A percentile compares a stretch with the other conserved stretches of the same genome.
Conservation (phyloP, 768 basidiomycete genomes). For the Candolleomyces aberdarensis region DNA sequence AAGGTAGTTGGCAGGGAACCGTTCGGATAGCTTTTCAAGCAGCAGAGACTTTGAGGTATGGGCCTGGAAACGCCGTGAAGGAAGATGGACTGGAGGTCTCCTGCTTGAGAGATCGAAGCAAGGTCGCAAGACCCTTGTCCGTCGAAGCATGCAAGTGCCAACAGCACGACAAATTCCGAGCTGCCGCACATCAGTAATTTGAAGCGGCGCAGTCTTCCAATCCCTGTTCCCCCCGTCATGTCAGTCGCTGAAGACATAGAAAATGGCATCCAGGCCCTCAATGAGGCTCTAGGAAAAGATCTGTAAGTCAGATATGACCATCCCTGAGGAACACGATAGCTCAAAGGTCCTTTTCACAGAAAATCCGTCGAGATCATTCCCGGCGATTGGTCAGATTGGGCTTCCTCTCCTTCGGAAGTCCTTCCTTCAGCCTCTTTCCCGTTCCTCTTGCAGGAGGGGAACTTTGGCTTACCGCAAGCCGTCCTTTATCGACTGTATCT, state of each 20-base stretch:
- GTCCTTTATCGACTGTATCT: conserved; percentile 51
- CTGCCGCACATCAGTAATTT: neutral
- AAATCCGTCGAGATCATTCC: conserved; percentile 61
- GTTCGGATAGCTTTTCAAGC: neutral
- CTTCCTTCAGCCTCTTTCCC: conserved; percentile 35
- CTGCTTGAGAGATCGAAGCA: conserved; percentile 5
- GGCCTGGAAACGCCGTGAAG: neutral
- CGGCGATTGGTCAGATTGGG: conserved; percentile 51
- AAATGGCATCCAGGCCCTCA: neutral
- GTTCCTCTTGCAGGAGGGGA: conserved; percentile 53
- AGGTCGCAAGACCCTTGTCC: neutral
- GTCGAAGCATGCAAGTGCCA: neutral
- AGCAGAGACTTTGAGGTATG: neutral
- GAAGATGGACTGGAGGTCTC: neutral
- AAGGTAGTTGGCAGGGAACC: neutral
- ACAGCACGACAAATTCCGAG: neutral
- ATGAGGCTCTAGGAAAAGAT: neutral
- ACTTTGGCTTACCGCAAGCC: conserved; percentile 67
- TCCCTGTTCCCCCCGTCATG: neutral
- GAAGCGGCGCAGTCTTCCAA: neutral
- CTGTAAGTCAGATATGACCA: neutral
- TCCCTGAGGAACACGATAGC: neutral
- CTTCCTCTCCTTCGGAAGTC: conserved; percentile 5
- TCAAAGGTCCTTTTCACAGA: conserved; percentile 22
- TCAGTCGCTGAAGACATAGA: neutral